Conservation (phyloP, 2,329 filamentous ascomycete species). For the Ambrosiella beaveri region DNA sequence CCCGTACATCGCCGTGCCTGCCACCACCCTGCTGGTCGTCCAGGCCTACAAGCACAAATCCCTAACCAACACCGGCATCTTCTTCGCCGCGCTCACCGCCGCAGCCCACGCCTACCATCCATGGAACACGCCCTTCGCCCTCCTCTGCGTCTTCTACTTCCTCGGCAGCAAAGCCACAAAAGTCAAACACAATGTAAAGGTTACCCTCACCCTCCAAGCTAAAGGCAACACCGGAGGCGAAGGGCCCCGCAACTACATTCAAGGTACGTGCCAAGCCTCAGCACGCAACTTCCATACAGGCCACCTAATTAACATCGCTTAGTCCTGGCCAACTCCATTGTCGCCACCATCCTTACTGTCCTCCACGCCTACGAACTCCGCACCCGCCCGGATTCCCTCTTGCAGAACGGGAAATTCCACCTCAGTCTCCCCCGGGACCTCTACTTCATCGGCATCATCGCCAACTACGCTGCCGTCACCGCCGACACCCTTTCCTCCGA, state of each 20-base stretch:
- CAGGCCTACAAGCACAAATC: conserved; percentile 57
- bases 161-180: conserved; percentile 72
- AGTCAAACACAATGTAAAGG: conserved; percentile 79
- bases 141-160: conserved; percentile 73
- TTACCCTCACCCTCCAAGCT: conserved; percentile 60
- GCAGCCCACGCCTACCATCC: conserved; percentile 75
- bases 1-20: conserved; percentile 37
- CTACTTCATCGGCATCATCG: conserved; percentile 47
- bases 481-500: conserved; percentile 93
- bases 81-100: conserved; percentile 57
- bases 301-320: background rate
- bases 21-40: conserved; percentile 42
- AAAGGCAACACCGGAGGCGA: conserved; percentile 60
- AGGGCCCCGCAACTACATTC: conserved; percentile 64
- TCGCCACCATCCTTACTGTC: conserved; percentile 49
- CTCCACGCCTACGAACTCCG: conserved; percentile 44
- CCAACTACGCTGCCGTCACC: conserved; percentile 79
- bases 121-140: conserved; percentile 76
- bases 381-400: conserved; percentile 19
- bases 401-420: conserved; percentile 28
- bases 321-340: conserved; percentile 73
- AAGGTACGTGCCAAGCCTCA: conserved; percentile 31
- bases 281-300: background rate
- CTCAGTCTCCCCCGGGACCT: conserved; percentile 45
- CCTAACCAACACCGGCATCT: conserved; percentile 59